Percentiles rank a stretch among this genome's conserved stretches.
phyloP scores from a whole-genome alignment of 306 rosid species.

The Datisca glomerata region DNA sequence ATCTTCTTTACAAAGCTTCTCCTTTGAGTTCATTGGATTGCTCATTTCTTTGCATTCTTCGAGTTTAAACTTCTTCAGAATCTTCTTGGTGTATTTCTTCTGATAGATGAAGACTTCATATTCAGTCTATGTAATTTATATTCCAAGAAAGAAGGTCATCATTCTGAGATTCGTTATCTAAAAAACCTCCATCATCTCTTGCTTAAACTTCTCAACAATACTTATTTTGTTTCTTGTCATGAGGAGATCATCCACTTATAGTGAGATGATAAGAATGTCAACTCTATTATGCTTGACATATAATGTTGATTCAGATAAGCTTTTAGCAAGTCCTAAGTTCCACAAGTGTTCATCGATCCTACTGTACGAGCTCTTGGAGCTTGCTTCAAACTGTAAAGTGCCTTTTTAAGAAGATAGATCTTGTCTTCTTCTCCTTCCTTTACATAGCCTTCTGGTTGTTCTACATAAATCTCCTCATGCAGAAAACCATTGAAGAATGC shows the following conservation, averaged over 20 bases:
- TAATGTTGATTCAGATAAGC: not conserved
- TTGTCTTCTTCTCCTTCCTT: not conserved
- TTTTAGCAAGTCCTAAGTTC: not conserved
- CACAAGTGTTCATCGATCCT: not conserved
- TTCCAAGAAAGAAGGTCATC: not conserved
- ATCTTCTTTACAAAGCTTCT: not conserved
- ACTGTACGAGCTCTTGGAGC: conserved; percentile 4
- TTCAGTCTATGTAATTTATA: not conserved
- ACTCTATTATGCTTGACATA: not conserved
- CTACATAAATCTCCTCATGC: not conserved
- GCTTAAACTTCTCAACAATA: not conserved
- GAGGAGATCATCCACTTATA: not conserved
- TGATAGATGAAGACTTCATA: not conserved
- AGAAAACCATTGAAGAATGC: conserved; percentile 1
- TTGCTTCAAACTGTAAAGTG: not conserved
- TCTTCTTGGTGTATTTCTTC: not conserved
- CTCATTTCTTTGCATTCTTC: not conserved
- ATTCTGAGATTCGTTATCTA: too few species aligned
- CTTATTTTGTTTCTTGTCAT: not conserved
- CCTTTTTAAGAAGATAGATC: not conserved
- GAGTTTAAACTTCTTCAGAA: not conserved
- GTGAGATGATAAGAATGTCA: not conserved
- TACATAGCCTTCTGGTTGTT: not conserved
- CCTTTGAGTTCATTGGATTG: not conserved
- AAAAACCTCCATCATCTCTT: not conserved